A percentile compares a stretch with the other conserved stretches of the same genome.
Evolutionary conservation across 768 basidiomycete genomes (phyloP).

Genomic region (Gelatoporia subvermispora): DNA sequence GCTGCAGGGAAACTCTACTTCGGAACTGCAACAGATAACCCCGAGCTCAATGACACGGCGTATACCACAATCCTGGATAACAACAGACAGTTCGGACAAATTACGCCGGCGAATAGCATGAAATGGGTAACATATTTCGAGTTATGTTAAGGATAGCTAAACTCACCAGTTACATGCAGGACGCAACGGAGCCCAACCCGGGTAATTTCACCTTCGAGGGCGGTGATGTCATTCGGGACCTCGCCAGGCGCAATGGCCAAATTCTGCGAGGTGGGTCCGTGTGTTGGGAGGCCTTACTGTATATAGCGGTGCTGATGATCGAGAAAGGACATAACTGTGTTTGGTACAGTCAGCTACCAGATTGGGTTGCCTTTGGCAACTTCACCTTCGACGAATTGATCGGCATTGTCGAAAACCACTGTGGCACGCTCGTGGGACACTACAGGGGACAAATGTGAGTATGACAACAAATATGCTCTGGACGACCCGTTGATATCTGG

Average conservation of each 20-base stretch:
- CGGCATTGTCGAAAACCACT: slow-evolving; percentile 30
- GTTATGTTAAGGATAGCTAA: background rate
- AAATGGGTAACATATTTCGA: slow-evolving; percentile 41
- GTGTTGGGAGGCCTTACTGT: background rate
- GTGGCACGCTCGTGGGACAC: slow-evolving; percentile 30
- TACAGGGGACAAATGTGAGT: slow-evolving; percentile 36
- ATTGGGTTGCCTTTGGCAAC: slow-evolving; percentile 29
- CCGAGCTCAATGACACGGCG: slow-evolving; percentile 37
- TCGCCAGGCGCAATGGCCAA: slow-evolving; percentile 42
- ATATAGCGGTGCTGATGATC: background rate
- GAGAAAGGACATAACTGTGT: slow-evolving; percentile 31
- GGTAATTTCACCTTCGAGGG: slow-evolving; percentile 42
- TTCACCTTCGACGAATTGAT: slow-evolving; percentile 27
- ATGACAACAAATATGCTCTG: background rate
- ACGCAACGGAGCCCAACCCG: slow-evolving; percentile 39
- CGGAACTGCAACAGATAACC: slow-evolving; percentile 45
- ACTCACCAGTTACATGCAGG: no score
- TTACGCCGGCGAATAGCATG: slow-evolving; percentile 50
- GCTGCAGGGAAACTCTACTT: slow-evolving; percentile 46
- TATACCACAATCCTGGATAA: slow-evolving; percentile 38
- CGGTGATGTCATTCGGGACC: slow-evolving; percentile 40
- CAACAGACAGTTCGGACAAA: slow-evolving; percentile 36
- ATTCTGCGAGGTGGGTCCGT: slow-evolving; percentile 41
- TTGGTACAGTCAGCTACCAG: slow-evolving; percentile 41
- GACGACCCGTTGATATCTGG: no score